Evolutionary conservation across 1,284 basidiomycete species (phyloP).

Genomic region (Veloboletus limbatus): DNA sequence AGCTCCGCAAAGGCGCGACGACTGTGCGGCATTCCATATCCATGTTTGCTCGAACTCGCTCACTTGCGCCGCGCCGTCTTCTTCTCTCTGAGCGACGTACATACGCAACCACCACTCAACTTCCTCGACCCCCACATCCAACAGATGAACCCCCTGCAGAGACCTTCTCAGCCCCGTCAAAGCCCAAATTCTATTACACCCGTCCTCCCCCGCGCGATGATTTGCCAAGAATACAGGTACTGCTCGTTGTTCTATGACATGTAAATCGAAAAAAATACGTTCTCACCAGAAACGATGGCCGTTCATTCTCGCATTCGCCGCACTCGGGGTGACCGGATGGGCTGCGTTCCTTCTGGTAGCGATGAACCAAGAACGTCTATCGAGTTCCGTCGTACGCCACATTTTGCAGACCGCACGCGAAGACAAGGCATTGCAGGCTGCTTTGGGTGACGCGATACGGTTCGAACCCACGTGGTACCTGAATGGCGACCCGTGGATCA

Average conservation of each 20-base stretch:
- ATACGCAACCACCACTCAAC: slow-evolving; percentile 18
- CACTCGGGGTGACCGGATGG: slow-evolving; percentile 63
- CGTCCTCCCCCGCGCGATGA: slow-evolving; percentile 39
- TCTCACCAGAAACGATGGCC: slow-evolving; percentile 56
- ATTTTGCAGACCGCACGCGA: slow-evolving; percentile 58
- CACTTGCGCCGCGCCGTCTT: no score
- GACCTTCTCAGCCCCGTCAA: slow-evolving; percentile 35
- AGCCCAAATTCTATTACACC: slow-evolving; percentile 33
- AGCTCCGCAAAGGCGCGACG: no score
- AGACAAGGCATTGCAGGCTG: slow-evolving; percentile 46
- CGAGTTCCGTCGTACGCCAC: slow-evolving; percentile 71
- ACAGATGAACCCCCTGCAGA: slow-evolving; percentile 22
- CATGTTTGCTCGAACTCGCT: no score
- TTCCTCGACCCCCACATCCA: slow-evolving; percentile 27
- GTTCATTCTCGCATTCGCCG: slow-evolving; percentile 46
- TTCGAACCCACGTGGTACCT: slow-evolving; percentile 74
- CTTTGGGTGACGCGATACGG: slow-evolving; percentile 66
- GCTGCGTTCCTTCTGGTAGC: slow-evolving; percentile 63
- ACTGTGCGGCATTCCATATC: no score
- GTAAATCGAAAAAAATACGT: not conserved
- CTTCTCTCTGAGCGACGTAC: slow-evolving; percentile 12
- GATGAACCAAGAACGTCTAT: slow-evolving; percentile 73
- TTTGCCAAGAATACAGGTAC: slow-evolving; percentile 44
- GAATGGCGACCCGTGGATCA: slow-evolving; percentile 71
- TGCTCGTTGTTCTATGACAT: not conserved